Evolutionary conservation across 164 flowering plant genomes (phyloP).

Genomic region (Aristolochia fimbriata): DNA sequence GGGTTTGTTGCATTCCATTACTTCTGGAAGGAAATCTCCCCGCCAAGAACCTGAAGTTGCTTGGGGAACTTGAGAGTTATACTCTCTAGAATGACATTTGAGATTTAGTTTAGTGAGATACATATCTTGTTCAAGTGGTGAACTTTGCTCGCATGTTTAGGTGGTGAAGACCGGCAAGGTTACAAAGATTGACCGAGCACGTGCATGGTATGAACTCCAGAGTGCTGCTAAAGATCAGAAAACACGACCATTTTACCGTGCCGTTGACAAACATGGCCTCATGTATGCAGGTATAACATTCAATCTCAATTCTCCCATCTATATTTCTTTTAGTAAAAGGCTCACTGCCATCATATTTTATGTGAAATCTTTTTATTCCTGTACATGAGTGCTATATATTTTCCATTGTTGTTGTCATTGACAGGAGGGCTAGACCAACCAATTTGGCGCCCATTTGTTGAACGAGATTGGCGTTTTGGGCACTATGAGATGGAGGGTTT

Average conservation of each 20-base stretch:
- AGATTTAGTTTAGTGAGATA: background rate
- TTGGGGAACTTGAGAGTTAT: background rate
- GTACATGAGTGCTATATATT: too few species aligned
- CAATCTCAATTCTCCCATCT: background rate
- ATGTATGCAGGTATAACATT: slow-evolving; percentile 95
- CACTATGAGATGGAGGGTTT: slow-evolving; percentile 90
- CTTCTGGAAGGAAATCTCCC: too few species aligned
- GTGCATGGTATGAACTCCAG: slow-evolving; percentile 80
- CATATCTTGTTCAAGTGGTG: background rate
- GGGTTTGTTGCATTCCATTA: too few species aligned
- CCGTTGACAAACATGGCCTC: slow-evolving; percentile 59
- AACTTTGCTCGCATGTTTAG: slow-evolving; percentile 19
- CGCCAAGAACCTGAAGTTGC: background rate
- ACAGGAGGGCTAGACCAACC: slow-evolving; percentile 95
- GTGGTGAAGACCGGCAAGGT: slow-evolving; percentile 62
- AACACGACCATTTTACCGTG: slow-evolving; percentile 74
- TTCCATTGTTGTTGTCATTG: slow-evolving; percentile 1
- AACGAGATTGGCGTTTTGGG: slow-evolving; percentile 93
- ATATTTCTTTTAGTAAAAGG: background rate
- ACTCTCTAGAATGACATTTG: background rate
- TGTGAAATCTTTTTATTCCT: background rate
- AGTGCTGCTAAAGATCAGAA: slow-evolving; percentile 55
- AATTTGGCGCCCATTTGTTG: slow-evolving; percentile 37
- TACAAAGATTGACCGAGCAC: slow-evolving; percentile 46
- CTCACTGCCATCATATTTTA: background rate